Evolutionary conservation across 2,329 filamentous ascomycete species (phyloP), one percentile per base, ranked within the genome.

Genomic region (Cladophialophora chaetospira): DNA sequence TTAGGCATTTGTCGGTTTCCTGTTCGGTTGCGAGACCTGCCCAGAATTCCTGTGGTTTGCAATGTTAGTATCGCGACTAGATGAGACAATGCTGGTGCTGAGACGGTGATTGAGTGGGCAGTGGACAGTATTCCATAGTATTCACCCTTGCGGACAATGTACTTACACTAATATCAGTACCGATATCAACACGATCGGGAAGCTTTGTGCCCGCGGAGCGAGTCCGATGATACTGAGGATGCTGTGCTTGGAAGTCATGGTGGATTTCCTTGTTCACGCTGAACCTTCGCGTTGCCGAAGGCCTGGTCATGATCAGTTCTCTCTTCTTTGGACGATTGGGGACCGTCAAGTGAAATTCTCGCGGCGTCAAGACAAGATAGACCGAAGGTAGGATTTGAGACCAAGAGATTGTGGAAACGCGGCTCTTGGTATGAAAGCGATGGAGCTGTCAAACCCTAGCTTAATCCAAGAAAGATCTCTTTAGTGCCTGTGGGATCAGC

Each of bases 11-110:
- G 13, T 58, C 47, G 21, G 19, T 38, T 33, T 63, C 62, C 54
- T 60, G 52, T 51, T 60, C 51, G 19, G 63, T 58, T 23, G 63
- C 63, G 8, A 65, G 51, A 25, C 63, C 63, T 9, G 58, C 58
- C 58, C 58, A 65, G 36, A 63, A 50, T 58, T 65, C 63, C 63
- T 65, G 46, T 17, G 17, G 11, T 15, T 17, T 17, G 17, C 36
- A 19, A 53, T 26, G 38, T 28, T 45, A 46, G 53, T 47, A n/a
- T n/a, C n/a, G n/a, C n/a, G n/a, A n/a, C n/a, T n/a, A n/a, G n/a
- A n/a, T n/a, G n/a, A n/a, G n/a, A n/a, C 29, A n/a, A 25, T 21
- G 47, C n/a, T 33, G 44, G n/a, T 36, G n/a, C 35, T 43, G 25
- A 19, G 3, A 23, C 29, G 15, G 28, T 42, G 19, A 25, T 10